phyloP scores from a whole-genome alignment of 2,329 filamentous ascomycete genomes.

The Calonectria honghensis region DNA sequence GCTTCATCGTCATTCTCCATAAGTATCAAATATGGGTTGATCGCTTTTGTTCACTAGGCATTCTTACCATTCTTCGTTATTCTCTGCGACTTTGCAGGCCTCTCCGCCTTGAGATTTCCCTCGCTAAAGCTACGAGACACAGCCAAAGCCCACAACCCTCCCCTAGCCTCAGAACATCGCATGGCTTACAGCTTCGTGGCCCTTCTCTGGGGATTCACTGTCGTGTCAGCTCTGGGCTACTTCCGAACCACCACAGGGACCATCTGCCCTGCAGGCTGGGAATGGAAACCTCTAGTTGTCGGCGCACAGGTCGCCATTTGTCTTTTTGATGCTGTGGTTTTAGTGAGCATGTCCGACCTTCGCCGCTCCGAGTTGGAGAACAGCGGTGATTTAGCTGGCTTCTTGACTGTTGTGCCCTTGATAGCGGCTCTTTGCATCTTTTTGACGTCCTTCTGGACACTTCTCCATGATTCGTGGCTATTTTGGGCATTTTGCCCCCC shows the following conservation, averaged over 20 bases:
- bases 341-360: constrained; percentile 29
- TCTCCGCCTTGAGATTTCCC: constrained; percentile 19
- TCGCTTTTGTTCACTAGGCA: neutral
- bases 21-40: constrained; percentile 3
- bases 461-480: constrained; percentile 22
- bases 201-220: constrained; percentile 1
- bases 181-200: neutral
- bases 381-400: constrained; percentile 10
- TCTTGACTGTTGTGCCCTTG: constrained; percentile 24
- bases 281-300: constrained; percentile 1
- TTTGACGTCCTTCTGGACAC: constrained; percentile 24
- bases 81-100: neutral
- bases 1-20: constrained; percentile 4
- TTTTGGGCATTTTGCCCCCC: constrained; percentile 27
- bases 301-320: constrained; percentile 25
- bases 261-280: neutral
- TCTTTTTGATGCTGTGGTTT: constrained; percentile 17
- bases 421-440: constrained; percentile 26
- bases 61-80: constrained; percentile 6
- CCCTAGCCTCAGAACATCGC: neutral
- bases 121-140: constrained; percentile 23
- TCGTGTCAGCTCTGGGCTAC: neutral
- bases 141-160: constrained; percentile 20
- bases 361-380: constrained; percentile 25
- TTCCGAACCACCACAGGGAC: neutral